Base-by-base conservation (phyloP, 768 basidiomycete species). In the Hortiboletus campestris region DNA sequence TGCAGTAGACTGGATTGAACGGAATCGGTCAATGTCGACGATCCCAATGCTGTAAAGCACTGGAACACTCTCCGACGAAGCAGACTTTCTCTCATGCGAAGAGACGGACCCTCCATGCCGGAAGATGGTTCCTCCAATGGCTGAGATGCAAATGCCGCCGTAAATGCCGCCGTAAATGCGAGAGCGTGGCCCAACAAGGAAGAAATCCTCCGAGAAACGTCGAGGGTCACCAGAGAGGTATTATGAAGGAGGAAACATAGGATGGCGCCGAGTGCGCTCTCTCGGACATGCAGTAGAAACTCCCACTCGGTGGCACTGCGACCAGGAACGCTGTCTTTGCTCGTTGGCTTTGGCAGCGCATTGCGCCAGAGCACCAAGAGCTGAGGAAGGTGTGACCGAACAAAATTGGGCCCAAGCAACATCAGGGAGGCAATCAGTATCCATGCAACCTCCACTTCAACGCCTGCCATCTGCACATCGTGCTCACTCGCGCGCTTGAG, bases 281-380 rank as follows among this genome's bases (percentile, higher is more conserved):
- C 95, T 22, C 96, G 80, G 19, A 98, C 90, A 56, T 91, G 86
- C 9, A 98, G 77, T 3, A 99, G 77, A 74, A 98, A 99, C 36
- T 82, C 79, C 94, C 94, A 98, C 63, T 98, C 97, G 0, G 81
- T 75, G 20, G 82, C 76, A 28, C 85, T 83, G 31, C 94, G 78
- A 17, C 84, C 84, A 6, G 79, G 78, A 16, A 78, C 80, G 14
- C 74, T 74, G 63, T 98, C 96, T 70, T 97, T 97, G 64, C 81
- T 88, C 0, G 92, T 94, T 1, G 93, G 88, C 71, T 98, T 99
- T 2, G 97, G 94, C 0, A 99, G 78, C 2, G 96, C 94, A 63
- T 99, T 99, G 32, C 97, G 80, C 97, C 97, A 99, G 4, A 99
- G 82, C 0, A 98, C 93, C 39, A 98, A 81, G 17, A 98, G 78